These are phyloP conservation scores for Mycena olivaceomarginata DNA, from an alignment of 768 basidiomycete species.

Conservation along the genomic window DNA sequence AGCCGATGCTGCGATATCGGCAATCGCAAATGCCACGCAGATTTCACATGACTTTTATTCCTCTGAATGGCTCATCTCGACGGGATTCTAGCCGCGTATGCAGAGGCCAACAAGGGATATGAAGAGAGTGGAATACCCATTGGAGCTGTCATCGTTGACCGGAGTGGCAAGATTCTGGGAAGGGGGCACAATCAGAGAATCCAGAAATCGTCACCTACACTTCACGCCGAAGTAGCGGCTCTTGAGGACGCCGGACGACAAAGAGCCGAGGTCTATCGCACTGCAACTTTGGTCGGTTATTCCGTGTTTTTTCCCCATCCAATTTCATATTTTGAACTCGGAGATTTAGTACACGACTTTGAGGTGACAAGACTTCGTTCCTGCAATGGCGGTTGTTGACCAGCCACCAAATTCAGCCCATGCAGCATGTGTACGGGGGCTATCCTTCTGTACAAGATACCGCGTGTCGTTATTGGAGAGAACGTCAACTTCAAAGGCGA, in stretches of 20 bases:
- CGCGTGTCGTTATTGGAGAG: conserved; percentile 81
- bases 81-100: conserved; percentile 30
- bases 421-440: conserved; percentile 82
- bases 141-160: conserved; percentile 66
- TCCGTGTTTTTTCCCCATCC: not conserved
- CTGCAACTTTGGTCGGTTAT: conserved; percentile 68
- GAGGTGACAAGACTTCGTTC: conserved; percentile 47
- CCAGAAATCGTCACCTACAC: conserved; percentile 56
- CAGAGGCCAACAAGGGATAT: conserved; percentile 67
- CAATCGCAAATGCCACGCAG: no score
- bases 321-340: not conserved
- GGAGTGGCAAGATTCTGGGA: conserved; percentile 49
- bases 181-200: conserved; percentile 60
- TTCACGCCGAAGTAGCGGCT: conserved; percentile 62
- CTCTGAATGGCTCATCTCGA: not conserved
- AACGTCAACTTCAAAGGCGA: conserved; percentile 72
- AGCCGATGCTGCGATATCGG: no score
- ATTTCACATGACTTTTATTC: not conserved
- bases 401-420: conserved; percentile 60
- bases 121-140: conserved; percentile 79
- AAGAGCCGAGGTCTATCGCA: conserved; percentile 64
- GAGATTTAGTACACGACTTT: conserved; percentile 58
- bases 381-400: not conserved
- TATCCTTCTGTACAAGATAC: conserved; percentile 78
- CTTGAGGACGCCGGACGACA: conserved; percentile 72